Evolutionary conservation across 2,329 filamentous ascomycete species (phyloP).

Genomic region (Penicillium sp.): DNA sequence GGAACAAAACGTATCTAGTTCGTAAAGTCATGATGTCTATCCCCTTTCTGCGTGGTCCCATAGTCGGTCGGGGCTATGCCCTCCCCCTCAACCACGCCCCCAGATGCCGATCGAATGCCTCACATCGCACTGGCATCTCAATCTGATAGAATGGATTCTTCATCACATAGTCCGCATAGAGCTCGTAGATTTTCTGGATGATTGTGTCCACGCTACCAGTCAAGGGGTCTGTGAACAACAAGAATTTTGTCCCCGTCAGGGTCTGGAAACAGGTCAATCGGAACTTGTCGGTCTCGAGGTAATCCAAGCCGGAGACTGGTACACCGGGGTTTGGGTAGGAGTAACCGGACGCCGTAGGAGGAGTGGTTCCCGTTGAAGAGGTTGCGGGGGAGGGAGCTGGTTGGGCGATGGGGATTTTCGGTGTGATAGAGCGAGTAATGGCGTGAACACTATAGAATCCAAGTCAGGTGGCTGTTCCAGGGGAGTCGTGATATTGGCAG

Average conservation of each 20-base stretch:
- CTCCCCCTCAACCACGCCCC: slow-evolving; percentile 71
- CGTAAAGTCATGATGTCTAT: slow-evolving; percentile 24
- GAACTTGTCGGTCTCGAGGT: slow-evolving; percentile 91
- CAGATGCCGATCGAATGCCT: slow-evolving; percentile 88
- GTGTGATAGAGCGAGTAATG: slow-evolving; percentile 59
- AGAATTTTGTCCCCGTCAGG: slow-evolving; percentile 89
- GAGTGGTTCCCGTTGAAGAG: slow-evolving; percentile 21
- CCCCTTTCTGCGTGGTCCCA: slow-evolving; percentile 4
- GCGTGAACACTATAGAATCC: slow-evolving; percentile 58
- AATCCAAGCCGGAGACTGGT: slow-evolving; percentile 70
- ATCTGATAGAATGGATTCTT: slow-evolving; percentile 99
- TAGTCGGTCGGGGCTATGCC: slow-evolving; percentile 38
- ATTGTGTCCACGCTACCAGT: slow-evolving; percentile 82
- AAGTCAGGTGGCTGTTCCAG: not conserved
- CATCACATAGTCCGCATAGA: slow-evolving; percentile 97
- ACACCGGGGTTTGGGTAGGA: slow-evolving; percentile 35
- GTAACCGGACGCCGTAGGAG: slow-evolving; percentile 27
- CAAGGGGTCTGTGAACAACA: slow-evolving; percentile 88
- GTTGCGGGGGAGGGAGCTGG: slow-evolving; percentile 25
- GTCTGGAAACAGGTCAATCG: slow-evolving; percentile 95
- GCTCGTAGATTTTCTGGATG: slow-evolving; percentile 82
- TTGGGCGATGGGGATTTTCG: slow-evolving; percentile 41
- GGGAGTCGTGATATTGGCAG: not conserved
- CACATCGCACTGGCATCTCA: slow-evolving; percentile 95
- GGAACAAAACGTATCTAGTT: slow-evolving; percentile 23